phyloP scores from a whole-genome alignment of 257 asterid genomes.

The Solanum rostratum region DNA sequence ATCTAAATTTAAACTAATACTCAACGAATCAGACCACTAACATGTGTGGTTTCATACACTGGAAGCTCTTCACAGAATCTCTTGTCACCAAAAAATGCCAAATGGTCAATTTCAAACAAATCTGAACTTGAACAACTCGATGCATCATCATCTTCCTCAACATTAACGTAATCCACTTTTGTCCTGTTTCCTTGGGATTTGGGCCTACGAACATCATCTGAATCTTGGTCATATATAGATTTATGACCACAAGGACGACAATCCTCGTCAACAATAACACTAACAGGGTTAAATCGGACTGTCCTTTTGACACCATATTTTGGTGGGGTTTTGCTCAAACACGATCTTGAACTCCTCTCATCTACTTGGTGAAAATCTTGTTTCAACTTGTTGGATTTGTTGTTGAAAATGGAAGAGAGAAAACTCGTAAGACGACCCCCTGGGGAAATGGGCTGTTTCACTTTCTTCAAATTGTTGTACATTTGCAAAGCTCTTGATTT shows the following conservation, averaged over 20 bases:
- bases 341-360: conserved; percentile 36
- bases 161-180: background rate
- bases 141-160: conserved; percentile 23
- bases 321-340: conserved; percentile 48
- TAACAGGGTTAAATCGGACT: conserved; percentile 56
- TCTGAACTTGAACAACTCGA: conserved; percentile 79
- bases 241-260: conserved; percentile 47
- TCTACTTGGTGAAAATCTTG: background rate
- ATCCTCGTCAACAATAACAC: conserved; percentile 55
- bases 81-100: conserved; percentile 25
- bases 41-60: conserved; percentile 66
- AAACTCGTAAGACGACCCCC: conserved; percentile 56
- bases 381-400: conserved; percentile 16
- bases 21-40: conserved; percentile 41
- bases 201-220: conserved; percentile 9
- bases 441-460: conserved; percentile 76
- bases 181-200: conserved; percentile 14
- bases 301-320: conserved; percentile 33
- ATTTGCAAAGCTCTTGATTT: conserved; percentile 50
- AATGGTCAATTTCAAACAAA: conserved; percentile 73
- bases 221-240: conserved; percentile 9
- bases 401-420: conserved; percentile 41
- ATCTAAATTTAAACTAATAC: background rate
- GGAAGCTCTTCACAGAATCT: conserved; percentile 74
- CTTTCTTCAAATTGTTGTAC: conserved; percentile 55